These are phyloP conservation scores for Cenchrus fungigraminus DNA, from an alignment of 176 grass and related monocot genomes.

Conservation along the genomic window DNA sequence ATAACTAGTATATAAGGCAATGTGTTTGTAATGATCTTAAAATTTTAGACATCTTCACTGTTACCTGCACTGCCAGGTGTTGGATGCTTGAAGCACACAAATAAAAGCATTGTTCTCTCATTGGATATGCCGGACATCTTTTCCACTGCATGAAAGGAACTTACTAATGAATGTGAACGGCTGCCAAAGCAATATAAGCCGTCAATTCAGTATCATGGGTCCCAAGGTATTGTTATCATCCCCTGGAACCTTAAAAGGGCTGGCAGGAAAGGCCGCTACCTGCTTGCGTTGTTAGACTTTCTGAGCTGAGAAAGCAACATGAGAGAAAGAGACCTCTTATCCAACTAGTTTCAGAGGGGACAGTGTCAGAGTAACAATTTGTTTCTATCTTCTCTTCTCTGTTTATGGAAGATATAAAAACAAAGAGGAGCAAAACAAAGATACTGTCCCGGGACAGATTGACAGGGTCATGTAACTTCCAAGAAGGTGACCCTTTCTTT, in stretches of 20 bases:
- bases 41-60: not conserved
- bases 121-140: not conserved
- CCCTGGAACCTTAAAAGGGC: conserved; percentile 15
- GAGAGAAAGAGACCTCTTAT: not conserved
- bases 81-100: not conserved
- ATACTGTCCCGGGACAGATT: not conserved
- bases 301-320: not conserved
- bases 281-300: conserved; percentile 17
- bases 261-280: not conserved
- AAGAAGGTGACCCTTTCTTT: not conserved
- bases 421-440: not conserved
- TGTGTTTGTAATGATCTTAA: not conserved
- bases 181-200: not conserved
- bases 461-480: conserved; percentile 10
- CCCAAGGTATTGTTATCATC: not conserved
- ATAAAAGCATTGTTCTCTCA: not conserved
- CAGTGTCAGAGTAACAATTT: not conserved
- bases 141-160: not conserved
- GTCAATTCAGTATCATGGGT: not conserved
- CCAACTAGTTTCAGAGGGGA: not conserved
- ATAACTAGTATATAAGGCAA: not conserved
- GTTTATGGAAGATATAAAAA: not conserved
- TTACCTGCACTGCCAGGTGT: not conserved
- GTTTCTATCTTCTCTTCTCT: not conserved
- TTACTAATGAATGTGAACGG: not conserved